Evolutionary conservation across 495 filamentous ascomycete genomes (phyloP).

Genomic region (Achaetomiella virescens): DNA sequence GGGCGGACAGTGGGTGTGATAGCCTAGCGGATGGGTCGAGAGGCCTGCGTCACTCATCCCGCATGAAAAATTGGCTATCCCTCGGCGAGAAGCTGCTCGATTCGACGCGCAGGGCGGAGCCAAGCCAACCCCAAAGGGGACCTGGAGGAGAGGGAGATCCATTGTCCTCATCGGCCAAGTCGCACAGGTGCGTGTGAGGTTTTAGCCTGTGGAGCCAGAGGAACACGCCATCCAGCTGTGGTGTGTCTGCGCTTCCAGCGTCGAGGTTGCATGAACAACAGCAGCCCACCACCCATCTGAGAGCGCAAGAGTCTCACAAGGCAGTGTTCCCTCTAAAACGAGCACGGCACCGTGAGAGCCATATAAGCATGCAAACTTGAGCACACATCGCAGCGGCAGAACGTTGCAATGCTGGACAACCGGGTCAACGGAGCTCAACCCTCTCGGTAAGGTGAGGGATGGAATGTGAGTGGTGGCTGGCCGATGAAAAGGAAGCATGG

Average conservation of each 20-base stretch:
- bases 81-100: background rate
- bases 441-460: too few relatives aligned
- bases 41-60: background rate
- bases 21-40: background rate
- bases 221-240: too few relatives aligned
- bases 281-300: too few relatives aligned
- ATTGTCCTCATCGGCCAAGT: background rate
- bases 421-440: too few relatives aligned
- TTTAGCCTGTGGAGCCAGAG: slow-evolving; percentile 8
- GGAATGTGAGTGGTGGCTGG: too few relatives aligned
- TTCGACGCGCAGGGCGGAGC: background rate
- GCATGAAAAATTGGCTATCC: slow-evolving; percentile 6
- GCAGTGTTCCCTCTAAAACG: too few relatives aligned
- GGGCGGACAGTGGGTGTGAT: background rate
- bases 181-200: background rate
- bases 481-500: slow-evolving; percentile 1
- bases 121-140: too few relatives aligned
- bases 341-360: background rate
- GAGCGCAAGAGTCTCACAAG: too few relatives aligned
- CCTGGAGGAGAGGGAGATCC: background rate
- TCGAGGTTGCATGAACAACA: too few relatives aligned
- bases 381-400: too few relatives aligned
- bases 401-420: too few relatives aligned
- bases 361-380: background rate
- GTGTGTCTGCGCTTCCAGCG: too few relatives aligned